A percentile compares a stretch with the other conserved stretches of the same genome.
phyloP scores from a whole-genome alignment of 2,329 filamentous ascomycete species.

The Calonectria montana region DNA sequence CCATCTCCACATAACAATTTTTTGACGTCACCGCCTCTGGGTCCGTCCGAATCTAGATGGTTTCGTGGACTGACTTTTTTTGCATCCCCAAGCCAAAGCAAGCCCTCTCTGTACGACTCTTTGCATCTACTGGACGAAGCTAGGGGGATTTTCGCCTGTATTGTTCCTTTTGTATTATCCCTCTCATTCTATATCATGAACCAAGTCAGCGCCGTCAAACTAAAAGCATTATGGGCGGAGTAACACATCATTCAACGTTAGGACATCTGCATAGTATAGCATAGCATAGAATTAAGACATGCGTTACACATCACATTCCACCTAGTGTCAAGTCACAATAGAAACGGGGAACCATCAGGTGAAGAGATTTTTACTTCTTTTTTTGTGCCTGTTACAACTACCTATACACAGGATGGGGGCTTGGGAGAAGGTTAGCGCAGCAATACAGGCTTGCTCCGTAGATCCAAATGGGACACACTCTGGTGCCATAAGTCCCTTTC shows the following conservation, averaged over 20 bases:
- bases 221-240: not conserved
- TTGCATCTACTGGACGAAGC: no score
- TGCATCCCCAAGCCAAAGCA: not conserved
- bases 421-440: slow-evolving; percentile 35
- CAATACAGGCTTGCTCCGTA: slow-evolving; percentile 34
- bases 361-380: slow-evolving; percentile 50
- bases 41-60: slow-evolving; percentile 33
- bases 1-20: slow-evolving; percentile 33
- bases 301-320: not conserved
- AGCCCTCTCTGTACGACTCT: no score
- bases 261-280: not conserved
- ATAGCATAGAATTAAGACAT: not conserved
- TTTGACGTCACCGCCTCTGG: slow-evolving; percentile 37
- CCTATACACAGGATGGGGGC: slow-evolving; percentile 49
- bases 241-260: not conserved
- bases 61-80: slow-evolving; percentile 4
- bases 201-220: not conserved
- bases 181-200: not conserved
- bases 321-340: not conserved
- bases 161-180: no score
- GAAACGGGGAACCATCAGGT: not conserved
- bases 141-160: not conserved
- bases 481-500: slow-evolving; percentile 38
- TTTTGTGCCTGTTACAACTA: slow-evolving; percentile 54
- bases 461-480: slow-evolving; percentile 36